phyloP scores from a whole-genome alignment of 345 rosid genomes.

The Iberis pinnata region DNA sequence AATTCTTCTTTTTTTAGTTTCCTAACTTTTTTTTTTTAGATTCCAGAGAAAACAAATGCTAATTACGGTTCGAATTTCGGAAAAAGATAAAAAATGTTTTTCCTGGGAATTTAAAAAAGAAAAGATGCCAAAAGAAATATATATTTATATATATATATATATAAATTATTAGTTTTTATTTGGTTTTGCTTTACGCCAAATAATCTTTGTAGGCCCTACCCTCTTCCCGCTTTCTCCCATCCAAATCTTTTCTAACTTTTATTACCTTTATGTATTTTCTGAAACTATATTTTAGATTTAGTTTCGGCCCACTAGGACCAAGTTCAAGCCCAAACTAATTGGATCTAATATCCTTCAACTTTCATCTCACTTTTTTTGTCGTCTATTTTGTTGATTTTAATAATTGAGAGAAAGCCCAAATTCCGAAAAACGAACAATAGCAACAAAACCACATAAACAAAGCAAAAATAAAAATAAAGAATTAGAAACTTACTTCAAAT shows the following conservation, averaged over 20 bases:
- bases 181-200: conserved; percentile 29
- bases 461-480: too few species aligned
- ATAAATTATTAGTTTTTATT: neutral
- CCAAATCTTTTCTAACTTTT: neutral
- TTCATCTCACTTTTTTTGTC: too few species aligned
- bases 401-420: too few species aligned
- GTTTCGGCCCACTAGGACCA: neutral
- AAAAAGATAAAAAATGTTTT: conserved; percentile 13
- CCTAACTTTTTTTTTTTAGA: neutral
- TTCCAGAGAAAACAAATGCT: conserved; percentile 22
- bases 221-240: conserved; percentile 26
- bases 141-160: too few species aligned
- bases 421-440: too few species aligned
- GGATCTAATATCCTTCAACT: neutral
- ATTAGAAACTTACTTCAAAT: too few species aligned
- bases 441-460: too few species aligned
- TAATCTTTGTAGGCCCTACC: conserved; percentile 22
- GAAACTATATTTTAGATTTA: neutral
- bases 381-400: too few species aligned
- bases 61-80: conserved; percentile 21
- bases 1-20: neutral
- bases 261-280: too few species aligned
- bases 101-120: neutral
- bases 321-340: neutral
- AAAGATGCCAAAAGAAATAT: too few species aligned